Percentiles rank a stretch among this genome's conserved stretches.
Evolutionary conservation across 257 asterid species (phyloP).

Genomic region (Fraxinus americana): DNA sequence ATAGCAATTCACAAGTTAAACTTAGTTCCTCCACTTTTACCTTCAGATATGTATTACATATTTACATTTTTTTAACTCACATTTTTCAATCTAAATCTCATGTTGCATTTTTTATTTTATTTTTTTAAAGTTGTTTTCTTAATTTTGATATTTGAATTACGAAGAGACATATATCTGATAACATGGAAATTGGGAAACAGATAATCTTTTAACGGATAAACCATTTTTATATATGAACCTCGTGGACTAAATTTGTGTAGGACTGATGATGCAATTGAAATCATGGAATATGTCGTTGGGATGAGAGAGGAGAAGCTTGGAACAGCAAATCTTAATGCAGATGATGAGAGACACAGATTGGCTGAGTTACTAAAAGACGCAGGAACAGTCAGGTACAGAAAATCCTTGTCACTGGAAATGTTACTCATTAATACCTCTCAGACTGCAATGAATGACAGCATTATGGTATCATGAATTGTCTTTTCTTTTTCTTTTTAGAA

Average conservation of each 20-base stretch:
- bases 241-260: slow-evolving; percentile 35
- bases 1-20: too few relatives aligned
- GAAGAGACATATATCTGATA: neutral
- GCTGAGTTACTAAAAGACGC: slow-evolving; percentile 66
- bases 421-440: slow-evolving; percentile 55
- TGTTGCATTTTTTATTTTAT: neutral
- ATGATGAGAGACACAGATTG: slow-evolving; percentile 75
- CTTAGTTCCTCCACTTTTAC: neutral
- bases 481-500: neutral
- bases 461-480: slow-evolving; percentile 40
- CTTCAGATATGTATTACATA: neutral
- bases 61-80: neutral
- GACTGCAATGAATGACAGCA: slow-evolving; percentile 30
- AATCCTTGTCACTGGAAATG: slow-evolving; percentile 66
- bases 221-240: neutral
- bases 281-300: slow-evolving; percentile 75
- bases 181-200: neutral
- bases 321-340: slow-evolving; percentile 82
- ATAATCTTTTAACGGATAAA: neutral
- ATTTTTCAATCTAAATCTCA: neutral
- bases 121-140: neutral
- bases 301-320: slow-evolving; percentile 93
- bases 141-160: neutral
- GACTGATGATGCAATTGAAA: slow-evolving; percentile 77
- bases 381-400: slow-evolving; percentile 65